These are phyloP conservation scores for Bonia amplexicaulis DNA, from an alignment of 176 grass and related monocot species.

Conservation along the genomic window DNA sequence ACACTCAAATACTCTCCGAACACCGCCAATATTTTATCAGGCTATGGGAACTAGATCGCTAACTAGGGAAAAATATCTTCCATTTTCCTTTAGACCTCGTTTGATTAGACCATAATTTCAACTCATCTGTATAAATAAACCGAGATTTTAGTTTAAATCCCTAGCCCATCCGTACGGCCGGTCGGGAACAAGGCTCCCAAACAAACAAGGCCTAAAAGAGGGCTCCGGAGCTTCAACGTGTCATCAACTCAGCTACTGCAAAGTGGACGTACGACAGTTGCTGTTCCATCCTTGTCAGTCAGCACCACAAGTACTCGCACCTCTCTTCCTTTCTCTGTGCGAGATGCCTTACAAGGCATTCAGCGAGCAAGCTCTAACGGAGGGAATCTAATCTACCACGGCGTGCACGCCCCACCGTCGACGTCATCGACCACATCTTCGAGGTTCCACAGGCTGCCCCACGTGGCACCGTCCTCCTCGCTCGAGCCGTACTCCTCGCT, in stretches of 20 bases:
- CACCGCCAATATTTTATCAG: not conserved
- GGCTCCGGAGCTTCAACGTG: conserved; percentile 21
- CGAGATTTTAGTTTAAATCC: too few species aligned
- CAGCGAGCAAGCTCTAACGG: not conserved
- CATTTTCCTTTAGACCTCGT: not conserved
- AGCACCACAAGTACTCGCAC: not conserved
- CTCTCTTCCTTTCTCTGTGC: not conserved
- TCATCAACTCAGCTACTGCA: conserved; percentile 3
- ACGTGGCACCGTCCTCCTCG: conserved; percentile 56
- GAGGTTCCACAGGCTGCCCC: conserved; percentile 96
- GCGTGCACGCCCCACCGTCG: not conserved
- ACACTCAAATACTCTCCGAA: too few species aligned
- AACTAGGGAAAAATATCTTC: not conserved
- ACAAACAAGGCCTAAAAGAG: not conserved
- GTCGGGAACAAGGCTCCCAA: too few species aligned
- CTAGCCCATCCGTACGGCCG: too few species aligned
- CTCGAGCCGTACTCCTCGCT: conserved; percentile 50
- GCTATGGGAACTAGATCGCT: not conserved
- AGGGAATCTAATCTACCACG: conserved; percentile 38
- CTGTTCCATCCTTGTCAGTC: conserved; percentile 26
- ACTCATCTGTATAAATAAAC: too few species aligned
- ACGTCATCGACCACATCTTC: conserved; percentile 28
- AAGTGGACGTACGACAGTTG: conserved; percentile 27
- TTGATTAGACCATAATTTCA: too few species aligned
- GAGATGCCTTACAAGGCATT: not conserved